These are phyloP conservation scores for Calonectria henricotiae DNA, from an alignment of 2,329 filamentous ascomycete genomes.

Conservation along the genomic window DNA sequence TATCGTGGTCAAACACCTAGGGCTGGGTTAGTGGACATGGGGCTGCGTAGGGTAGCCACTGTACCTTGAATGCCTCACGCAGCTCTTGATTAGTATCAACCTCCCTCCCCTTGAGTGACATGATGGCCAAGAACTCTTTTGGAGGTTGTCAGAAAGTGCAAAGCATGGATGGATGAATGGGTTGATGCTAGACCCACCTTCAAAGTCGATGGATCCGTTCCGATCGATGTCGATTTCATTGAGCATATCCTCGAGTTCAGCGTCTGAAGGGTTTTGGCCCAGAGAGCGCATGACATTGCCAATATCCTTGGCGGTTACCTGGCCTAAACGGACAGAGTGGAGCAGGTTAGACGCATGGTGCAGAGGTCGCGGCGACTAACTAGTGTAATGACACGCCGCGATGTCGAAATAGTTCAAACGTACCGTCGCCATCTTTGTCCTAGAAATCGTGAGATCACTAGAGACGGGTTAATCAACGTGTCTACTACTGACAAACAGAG, in stretches of 20 bases:
- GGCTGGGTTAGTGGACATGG: not conserved
- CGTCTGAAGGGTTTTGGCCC: conserved; percentile 91
- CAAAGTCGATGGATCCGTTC: conserved; percentile 93
- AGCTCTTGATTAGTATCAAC: conserved; percentile 94
- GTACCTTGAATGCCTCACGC: conserved; percentile 87
- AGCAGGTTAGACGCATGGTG: not conserved
- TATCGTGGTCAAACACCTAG: conserved; percentile 87
- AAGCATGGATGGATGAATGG: not conserved
- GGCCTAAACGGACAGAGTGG: conserved; percentile 72
- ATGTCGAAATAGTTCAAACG: conserved; percentile 60
- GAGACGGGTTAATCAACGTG: not conserved
- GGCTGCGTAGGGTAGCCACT: not conserved
- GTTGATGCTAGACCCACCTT: conserved; percentile 71
- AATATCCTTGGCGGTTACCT: conserved; percentile 93
- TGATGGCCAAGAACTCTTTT: conserved; percentile 91
- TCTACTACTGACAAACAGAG: conserved; percentile 88
- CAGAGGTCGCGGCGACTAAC: not conserved
- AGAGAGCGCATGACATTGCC: conserved; percentile 92
- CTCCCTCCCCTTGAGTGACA: conserved; percentile 95
- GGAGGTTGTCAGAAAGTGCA: conserved; percentile 30
- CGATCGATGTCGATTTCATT: conserved; percentile 94
- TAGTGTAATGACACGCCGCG: not conserved
- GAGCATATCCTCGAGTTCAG: conserved; percentile 93
- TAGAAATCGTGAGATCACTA: conserved; percentile 55
- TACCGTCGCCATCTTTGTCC: conserved; percentile 93